Conservation (phyloP, 345 rosid species). For the Aethionema arabicum region DNA sequence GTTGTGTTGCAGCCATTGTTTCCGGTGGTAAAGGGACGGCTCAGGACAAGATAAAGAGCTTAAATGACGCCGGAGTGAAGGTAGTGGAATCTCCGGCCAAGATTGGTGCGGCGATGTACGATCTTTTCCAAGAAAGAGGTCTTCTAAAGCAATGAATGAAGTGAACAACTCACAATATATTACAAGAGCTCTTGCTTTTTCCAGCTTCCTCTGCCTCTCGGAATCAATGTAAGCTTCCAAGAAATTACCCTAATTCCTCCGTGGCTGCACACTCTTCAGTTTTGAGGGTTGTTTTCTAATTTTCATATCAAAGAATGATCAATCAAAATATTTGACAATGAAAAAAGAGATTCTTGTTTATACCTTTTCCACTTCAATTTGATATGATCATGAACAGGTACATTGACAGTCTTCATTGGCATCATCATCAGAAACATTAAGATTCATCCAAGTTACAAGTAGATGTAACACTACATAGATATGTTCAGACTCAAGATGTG, state of each 20-base stretch:
- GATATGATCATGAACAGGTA: conserved; percentile 5
- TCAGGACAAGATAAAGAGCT: conserved; percentile 84
- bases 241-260: conserved; percentile 20
- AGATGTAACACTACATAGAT: conserved; percentile 48
- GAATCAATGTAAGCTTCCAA: neutral
- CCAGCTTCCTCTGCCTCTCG: conserved; percentile 9
- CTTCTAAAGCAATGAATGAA: conserved; percentile 49
- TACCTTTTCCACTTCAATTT: too few species aligned
- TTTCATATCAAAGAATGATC: conserved; percentile 26
- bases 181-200: conserved; percentile 26
- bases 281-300: conserved; percentile 27
- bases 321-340: conserved; percentile 13
- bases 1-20: conserved; percentile 67
- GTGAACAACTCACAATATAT: conserved; percentile 7
- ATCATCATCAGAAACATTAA: conserved; percentile 26
- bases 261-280: conserved; percentile 24
- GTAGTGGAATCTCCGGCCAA: conserved; percentile 98
- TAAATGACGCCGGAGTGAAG: conserved; percentile 86
- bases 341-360: neutral
- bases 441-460: conserved; percentile 46
- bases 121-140: conserved; percentile 80
- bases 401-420: neutral
- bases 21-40: conserved; percentile 99
- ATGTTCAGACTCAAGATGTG: conserved; percentile 42
- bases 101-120: conserved; percentile 79